phyloP scores from a whole-genome alignment of 2,329 filamentous ascomycete species.

The Calonectria henricotiae region DNA sequence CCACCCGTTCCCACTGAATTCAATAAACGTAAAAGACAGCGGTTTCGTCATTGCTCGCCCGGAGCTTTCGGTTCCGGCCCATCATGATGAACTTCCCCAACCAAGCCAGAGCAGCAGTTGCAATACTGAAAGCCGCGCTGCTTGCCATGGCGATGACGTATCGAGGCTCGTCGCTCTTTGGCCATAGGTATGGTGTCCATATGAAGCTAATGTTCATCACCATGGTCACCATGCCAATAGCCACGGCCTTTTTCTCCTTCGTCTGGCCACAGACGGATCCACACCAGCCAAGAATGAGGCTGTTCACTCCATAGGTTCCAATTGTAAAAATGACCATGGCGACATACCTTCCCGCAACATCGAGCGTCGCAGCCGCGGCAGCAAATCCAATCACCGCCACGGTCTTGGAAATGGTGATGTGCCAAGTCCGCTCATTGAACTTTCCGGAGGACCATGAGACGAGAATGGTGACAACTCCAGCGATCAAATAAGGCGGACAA shows the following conservation, averaged over 20 bases:
- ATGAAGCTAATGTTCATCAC: slow-evolving; percentile 52
- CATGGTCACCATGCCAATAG: slow-evolving; percentile 58
- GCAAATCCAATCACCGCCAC: slow-evolving; percentile 57
- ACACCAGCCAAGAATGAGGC: slow-evolving; percentile 65
- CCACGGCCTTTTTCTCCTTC: slow-evolving; percentile 66
- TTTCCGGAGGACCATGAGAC: slow-evolving; percentile 61
- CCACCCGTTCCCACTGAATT: background rate
- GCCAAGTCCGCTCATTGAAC: slow-evolving; percentile 66
- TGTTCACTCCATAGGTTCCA: slow-evolving; percentile 62
- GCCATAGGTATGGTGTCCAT: slow-evolving; percentile 52
- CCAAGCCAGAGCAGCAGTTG: slow-evolving; percentile 61
- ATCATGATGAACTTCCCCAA: slow-evolving; percentile 57
- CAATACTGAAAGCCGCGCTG: slow-evolving; percentile 54
- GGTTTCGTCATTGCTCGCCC: slow-evolving; percentile 48
- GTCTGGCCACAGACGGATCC: slow-evolving; percentile 63
- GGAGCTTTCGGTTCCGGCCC: slow-evolving; percentile 57
- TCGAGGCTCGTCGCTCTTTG: slow-evolving; percentile 46
- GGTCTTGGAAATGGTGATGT: slow-evolving; percentile 63
- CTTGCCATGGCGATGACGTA: slow-evolving; percentile 47
- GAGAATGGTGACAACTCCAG: slow-evolving; percentile 50
- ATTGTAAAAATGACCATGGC: slow-evolving; percentile 61
- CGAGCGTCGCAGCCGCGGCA: slow-evolving; percentile 49
- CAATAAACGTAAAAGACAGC: slow-evolving; percentile 55
- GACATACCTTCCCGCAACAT: slow-evolving; percentile 48
- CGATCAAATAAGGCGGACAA: slow-evolving; percentile 64